phyloP scores from a whole-genome alignment of 805 yeast species.

The Yarrowia hollandica region DNA sequence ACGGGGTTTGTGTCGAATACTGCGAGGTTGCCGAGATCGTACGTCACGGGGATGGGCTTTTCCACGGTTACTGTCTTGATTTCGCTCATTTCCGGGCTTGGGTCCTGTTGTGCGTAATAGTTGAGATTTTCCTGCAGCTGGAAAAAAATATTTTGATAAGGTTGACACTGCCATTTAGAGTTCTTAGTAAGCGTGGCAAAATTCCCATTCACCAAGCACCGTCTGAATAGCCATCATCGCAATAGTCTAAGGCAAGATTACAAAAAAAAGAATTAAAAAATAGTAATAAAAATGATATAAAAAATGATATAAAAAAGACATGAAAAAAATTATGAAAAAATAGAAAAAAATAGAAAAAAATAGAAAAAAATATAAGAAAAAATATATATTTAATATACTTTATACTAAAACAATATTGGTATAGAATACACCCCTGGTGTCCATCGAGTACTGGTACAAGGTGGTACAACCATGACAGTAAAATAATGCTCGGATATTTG shows the following conservation, averaged over 20 bases:
- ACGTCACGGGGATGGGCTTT: constrained; percentile 84
- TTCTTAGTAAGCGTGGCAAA: not conserved
- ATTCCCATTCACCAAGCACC: too few relatives aligned
- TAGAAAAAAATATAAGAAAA: not conserved
- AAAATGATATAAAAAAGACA: too few relatives aligned
- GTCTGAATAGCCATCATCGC: too few relatives aligned
- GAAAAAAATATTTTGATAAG: constrained; percentile 14
- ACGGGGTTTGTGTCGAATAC: constrained; percentile 88
- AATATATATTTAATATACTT: not conserved
- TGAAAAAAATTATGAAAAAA: too few relatives aligned
- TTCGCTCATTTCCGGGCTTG: not conserved
- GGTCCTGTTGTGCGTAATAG: not conserved
- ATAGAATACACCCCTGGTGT: too few relatives aligned
- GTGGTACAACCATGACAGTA: too few relatives aligned
- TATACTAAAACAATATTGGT: too few relatives aligned
- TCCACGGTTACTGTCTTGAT: constrained; percentile 52
- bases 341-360: not conserved
- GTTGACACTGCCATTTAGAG: not conserved
- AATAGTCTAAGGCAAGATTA: too few relatives aligned
- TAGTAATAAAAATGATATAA: too few relatives aligned
- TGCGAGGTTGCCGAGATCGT: constrained; percentile 87
- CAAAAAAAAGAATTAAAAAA: too few relatives aligned
- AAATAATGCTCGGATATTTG: too few relatives aligned
- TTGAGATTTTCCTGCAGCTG: constrained; percentile 1
- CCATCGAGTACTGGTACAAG: too few relatives aligned